Conservation (phyloP, 2,329 filamentous ascomycete genomes). For the Calonectria montana region DNA sequence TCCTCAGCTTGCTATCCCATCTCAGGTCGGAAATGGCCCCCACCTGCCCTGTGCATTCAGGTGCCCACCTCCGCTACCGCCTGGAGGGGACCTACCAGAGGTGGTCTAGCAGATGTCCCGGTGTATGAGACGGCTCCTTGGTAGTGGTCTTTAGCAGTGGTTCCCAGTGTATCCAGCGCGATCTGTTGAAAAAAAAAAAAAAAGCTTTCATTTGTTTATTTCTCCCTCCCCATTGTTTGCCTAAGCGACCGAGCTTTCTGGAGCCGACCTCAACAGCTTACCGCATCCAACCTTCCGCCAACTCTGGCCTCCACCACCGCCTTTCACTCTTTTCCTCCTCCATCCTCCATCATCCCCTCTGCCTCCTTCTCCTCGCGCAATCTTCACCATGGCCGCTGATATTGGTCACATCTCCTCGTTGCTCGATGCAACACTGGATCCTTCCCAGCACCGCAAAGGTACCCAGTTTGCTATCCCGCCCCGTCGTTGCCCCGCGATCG, state of each 20-base stretch:
- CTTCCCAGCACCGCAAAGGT: constrained; percentile 91
- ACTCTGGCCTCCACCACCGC: constrained; percentile 32
- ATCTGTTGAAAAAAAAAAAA: constrained; percentile 6
- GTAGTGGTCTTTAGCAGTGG: background rate
- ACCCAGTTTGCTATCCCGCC: constrained; percentile 47
- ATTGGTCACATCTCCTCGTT: constrained; percentile 78
- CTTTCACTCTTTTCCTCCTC: constrained; percentile 20
- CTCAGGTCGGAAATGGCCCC: background rate
- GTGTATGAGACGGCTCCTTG: constrained; percentile 6
- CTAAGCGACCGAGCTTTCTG: background rate
- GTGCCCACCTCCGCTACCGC: background rate
- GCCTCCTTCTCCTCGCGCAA: constrained; percentile 30
- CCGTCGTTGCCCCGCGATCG: constrained; percentile 44
- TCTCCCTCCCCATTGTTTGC: background rate
- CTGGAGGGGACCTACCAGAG: constrained; percentile 12
- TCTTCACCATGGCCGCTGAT: constrained; percentile 65
- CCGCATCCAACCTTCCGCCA: constrained; percentile 33
- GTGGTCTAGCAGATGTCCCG: constrained; percentile 8
- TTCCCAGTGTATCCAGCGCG: constrained; percentile 8
- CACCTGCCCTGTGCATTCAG: constrained; percentile 10
- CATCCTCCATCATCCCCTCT: constrained; percentile 20
- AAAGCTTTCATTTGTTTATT: constrained; percentile 5
- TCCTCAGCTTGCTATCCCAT: background rate
- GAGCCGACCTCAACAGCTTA: constrained; percentile 33
- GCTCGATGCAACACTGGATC: constrained; percentile 91